Evolutionary conservation across 139 green algal genomes (phyloP), one percentile per base, ranked within the genome.

Genomic region (Yamagishiella unicocca): DNA sequence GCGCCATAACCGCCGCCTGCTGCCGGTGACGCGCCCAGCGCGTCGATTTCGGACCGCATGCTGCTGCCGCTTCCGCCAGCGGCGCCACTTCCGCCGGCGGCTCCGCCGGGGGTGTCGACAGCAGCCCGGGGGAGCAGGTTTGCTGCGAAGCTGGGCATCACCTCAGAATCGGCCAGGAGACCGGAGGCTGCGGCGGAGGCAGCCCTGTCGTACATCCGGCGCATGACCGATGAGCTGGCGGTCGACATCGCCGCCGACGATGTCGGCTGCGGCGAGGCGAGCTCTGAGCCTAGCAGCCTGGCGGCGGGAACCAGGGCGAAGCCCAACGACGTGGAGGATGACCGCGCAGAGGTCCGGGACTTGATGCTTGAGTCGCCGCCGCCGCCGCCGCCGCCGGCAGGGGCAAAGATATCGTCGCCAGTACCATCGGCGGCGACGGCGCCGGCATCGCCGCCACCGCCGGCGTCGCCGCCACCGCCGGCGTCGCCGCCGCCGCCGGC

Each of bases 111-210:
- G 29, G 45, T 25, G 43, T 45, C 73, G 1, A 9, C 73, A 31
- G 43, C 73, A 62, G 40, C 40, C 25, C 12, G n/a, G 46, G 19
- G 33, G 33, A 42, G 50, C 53, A 70, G 37, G 50, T 83, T 83
- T 12, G 53, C 75, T 14, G 31, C 50, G n/a, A 68, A 71, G 75
- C 75, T 71, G 35, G 50, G 53, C 53, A 83, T 58, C 3, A 71
- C 62, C 38, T 58, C 40, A 2, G 70, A 78, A 4, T 78, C 73
- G 14, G 14, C 73, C 21, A 67, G 45, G 17, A 46, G 29, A 25
- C 73, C 46, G 12, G 46, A 82, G 8, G 73, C 73, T 29, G 45
- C 45, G 14, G n/a, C 43, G 46, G 73, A 43, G 73, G n/a, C 67
- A 2, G 25, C 42, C 25, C 40, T 61, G 40, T 62, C 71, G 71